phyloP scores from a whole-genome alignment of 192 early-diverging fungal species.

The Jimgerdemannia lactiflua region DNA sequence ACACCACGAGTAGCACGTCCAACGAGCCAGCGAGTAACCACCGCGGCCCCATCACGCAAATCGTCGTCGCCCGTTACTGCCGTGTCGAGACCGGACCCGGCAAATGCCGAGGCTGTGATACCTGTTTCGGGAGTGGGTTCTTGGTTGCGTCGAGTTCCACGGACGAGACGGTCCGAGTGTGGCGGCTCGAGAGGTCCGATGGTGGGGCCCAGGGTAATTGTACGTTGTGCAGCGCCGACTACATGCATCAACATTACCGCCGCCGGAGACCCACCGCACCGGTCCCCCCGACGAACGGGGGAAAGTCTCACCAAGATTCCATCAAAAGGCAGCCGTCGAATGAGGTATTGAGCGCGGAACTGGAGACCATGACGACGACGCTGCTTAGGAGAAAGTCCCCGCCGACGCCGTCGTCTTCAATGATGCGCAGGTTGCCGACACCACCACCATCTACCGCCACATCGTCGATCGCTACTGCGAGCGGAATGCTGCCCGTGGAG shows the following conservation, averaged over 20 bases:
- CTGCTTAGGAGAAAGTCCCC: neutral
- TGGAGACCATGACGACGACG: neutral
- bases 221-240: constrained; percentile 17
- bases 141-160: constrained; percentile 25
- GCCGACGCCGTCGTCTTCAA: neutral
- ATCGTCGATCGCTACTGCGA: neutral
- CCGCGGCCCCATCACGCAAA: constrained; percentile 9
- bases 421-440: neutral
- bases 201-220: constrained; percentile 2
- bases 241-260: neutral
- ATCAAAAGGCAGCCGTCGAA: neutral
- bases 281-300: neutral
- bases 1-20: neutral
- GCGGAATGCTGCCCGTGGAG: neutral
- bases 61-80: constrained; percentile 25
- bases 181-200: constrained; percentile 24
- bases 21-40: constrained; percentile 9
- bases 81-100: constrained; percentile 20
- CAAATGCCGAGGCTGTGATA: constrained; percentile 12
- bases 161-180: constrained; percentile 22
- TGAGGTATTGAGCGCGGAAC: neutral
- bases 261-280: neutral
- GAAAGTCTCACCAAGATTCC: neutral
- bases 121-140: constrained; percentile 27
- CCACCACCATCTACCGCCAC: neutral